A percentile compares a stretch with the other conserved stretches of the same genome.
Conservation (phyloP, 1,139 yeast genomes). For the Geotrichum phurueaensis region DNA sequence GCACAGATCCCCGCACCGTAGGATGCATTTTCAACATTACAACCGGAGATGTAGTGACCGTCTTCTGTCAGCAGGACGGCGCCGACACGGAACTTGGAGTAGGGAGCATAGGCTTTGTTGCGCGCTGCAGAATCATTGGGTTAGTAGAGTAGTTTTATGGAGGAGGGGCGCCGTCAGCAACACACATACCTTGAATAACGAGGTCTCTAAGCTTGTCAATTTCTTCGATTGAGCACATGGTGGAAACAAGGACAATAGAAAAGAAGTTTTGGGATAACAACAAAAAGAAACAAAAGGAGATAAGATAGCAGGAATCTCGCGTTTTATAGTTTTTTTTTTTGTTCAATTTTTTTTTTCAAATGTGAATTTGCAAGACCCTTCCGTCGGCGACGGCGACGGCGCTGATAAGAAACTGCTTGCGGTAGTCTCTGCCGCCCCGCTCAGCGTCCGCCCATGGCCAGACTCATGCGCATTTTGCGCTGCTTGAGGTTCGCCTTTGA, state of each 20-base stretch:
- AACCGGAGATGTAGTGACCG: conserved; percentile 57
- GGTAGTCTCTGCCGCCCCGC: background rate
- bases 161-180: background rate
- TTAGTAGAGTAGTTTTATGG: background rate
- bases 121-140: conserved; percentile 24
- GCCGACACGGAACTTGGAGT: conserved; percentile 84
- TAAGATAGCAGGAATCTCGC: background rate
- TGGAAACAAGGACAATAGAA: background rate
- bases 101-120: conserved; percentile 63
- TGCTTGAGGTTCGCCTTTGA: conserved; percentile 33
- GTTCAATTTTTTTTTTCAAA: background rate
- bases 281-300: background rate
- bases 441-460: conserved; percentile 10
- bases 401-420: background rate
- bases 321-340: background rate
- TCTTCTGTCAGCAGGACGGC: conserved; percentile 55
- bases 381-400: background rate
- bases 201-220: conserved; percentile 12
- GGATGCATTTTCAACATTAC: conserved; percentile 89
- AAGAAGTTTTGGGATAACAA: background rate
- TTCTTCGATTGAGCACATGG: conserved; percentile 11
- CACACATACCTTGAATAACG: conserved; percentile 7
- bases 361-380: background rate
- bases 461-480: conserved; percentile 21
- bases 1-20: conserved; percentile 90